Base-by-base conservation (phyloP, 345 rosid genomes). In the Eucalyptus cladocalyx region DNA sequence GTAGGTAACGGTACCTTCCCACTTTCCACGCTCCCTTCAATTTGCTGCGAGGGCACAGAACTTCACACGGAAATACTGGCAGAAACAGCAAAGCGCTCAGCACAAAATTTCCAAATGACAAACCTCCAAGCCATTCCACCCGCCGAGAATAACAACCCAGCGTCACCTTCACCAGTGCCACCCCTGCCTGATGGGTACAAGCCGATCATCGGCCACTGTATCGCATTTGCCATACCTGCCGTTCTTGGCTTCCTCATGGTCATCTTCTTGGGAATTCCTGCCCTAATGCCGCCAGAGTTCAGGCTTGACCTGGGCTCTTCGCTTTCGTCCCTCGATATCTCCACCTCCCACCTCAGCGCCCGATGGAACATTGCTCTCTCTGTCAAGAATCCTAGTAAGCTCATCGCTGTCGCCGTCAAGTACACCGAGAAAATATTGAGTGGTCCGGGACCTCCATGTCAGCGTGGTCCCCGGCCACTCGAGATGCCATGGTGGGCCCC, bases 181-280 rank as follows among this genome's bases (percentile, higher is more conserved):
- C 80, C 45, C 13, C 5, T 2, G 7, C 24, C 26, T 1, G 5
- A 34, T 2, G 1, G 45, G 12, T 19, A 19, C 81, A 37, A 72
- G 26, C 45, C 28, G 4, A 72, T 72, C 28, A 0, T 72, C 2
- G 8, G 43, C 43, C 26, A 19, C 3, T 72, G 5, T 34, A 10
- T 37, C 0, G 26, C 6, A 2, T 72, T 18, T 21, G 0, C 45
- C 45, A 37, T 72, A 10, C 81, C 26, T 2, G 4, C 4, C 2
- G 0, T 5, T 69, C 80, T 69, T 2, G 80, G 7, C 43, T 18
- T 32, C 80, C 7, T 18, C 24, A 69, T 69, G 80, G 24, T 69
- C 42, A 18, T 69, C 24, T 69, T 69, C 12, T 4, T 69, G 12
- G 80, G 2, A 19, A 69, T 69, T 18, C 43, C 80, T 0, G 80